Conservation (phyloP, 495 filamentous ascomycete genomes). For the Tuber melanosporum region DNA sequence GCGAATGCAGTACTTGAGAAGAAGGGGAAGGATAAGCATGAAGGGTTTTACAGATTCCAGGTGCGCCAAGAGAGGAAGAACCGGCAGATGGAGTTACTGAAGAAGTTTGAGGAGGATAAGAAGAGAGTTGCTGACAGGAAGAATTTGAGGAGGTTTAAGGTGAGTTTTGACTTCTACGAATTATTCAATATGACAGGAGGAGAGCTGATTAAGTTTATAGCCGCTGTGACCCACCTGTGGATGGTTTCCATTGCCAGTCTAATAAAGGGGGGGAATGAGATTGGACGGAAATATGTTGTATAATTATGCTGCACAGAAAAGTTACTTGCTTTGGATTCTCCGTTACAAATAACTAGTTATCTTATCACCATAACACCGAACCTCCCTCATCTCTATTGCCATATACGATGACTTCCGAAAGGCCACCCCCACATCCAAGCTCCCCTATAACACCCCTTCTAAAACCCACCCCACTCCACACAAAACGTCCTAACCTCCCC, state of each 20-base stretch:
- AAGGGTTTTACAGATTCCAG: constrained; percentile 94
- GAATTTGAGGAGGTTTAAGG: constrained; percentile 53
- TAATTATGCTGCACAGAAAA: neutral
- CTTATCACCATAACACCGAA: neutral
- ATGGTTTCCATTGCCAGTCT: neutral
- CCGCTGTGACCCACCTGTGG: constrained; percentile 11
- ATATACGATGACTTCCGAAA: neutral
- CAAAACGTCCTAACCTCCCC: constrained; percentile 59
- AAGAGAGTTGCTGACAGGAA: constrained; percentile 54
- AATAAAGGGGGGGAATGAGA: neutral
- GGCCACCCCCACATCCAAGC: neutral
- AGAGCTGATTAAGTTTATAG: constrained; percentile 12
- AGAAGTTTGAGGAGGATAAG: constrained; percentile 60
- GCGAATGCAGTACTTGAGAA: constrained; percentile 63
- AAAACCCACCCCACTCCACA: constrained; percentile 83
- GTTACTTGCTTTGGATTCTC: neutral
- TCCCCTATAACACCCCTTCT: constrained; percentile 16
- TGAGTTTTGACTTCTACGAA: neutral
- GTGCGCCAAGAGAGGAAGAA: constrained; percentile 80
- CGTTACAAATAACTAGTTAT: neutral
- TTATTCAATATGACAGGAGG: neutral
- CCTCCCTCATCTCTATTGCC: neutral
- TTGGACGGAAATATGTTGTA: neutral
- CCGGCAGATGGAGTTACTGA: constrained; percentile 61
- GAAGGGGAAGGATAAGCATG: constrained; percentile 59